These are phyloP conservation scores for Rhodamnia rubescens DNA, from an alignment of 345 rosid species.

Conservation along the genomic window DNA sequence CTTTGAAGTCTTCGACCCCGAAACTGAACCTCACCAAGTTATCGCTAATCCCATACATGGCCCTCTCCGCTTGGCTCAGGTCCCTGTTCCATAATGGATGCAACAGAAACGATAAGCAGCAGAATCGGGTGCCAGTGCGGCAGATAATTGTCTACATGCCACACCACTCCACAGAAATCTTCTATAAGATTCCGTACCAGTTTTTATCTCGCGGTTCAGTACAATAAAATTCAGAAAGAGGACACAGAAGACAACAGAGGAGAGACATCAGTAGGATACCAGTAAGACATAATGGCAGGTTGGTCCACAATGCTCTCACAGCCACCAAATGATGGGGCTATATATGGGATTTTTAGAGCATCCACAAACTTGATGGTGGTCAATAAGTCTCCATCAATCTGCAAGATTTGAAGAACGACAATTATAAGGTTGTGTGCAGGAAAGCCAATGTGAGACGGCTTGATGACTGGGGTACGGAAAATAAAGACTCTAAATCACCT, in stretches of 20 bases:
- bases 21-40: slow-evolving; percentile 92
- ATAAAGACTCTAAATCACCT: slow-evolving; percentile 32
- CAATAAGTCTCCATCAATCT: slow-evolving; percentile 78
- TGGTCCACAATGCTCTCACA: slow-evolving; percentile 97
- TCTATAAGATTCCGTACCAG: not conserved
- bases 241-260: not conserved
- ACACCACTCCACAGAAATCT: not conserved
- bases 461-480: not conserved
- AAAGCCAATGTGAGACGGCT: not conserved
- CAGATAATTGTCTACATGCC: not conserved
- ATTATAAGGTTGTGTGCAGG: not conserved
- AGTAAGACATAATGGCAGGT: slow-evolving; percentile 98
- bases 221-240: not conserved
- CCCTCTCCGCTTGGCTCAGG: slow-evolving; percentile 64
- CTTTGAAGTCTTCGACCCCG: slow-evolving; percentile 90
- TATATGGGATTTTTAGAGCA: slow-evolving; percentile 84
- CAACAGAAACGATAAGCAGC: not conserved
- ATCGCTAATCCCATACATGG: slow-evolving; percentile 71
- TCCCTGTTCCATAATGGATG: slow-evolving; percentile 43
- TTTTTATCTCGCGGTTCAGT: not conserved
- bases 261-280: slow-evolving; percentile 27
- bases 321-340: slow-evolving; percentile 98
- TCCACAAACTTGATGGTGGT: slow-evolving; percentile 74
- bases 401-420: not conserved
- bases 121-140: not conserved